Conservation (phyloP, 495 filamentous ascomycete species). For the Podospora tetraspora region DNA sequence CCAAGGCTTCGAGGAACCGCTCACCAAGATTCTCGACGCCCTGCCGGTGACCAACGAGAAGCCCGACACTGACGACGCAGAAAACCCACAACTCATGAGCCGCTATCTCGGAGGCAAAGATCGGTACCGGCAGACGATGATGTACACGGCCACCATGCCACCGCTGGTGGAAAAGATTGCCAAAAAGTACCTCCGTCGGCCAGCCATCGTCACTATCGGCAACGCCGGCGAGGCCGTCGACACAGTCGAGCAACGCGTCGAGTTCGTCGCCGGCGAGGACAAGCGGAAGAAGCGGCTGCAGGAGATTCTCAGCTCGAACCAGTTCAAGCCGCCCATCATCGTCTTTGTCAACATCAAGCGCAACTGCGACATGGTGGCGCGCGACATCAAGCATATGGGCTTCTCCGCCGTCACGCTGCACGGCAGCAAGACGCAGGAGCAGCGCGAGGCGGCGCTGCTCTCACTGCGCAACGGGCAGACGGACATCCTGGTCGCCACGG, state of each 20-base stretch:
- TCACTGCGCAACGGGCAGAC: conserved; percentile 72
- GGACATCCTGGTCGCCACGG: conserved; percentile 93
- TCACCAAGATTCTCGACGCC: conserved; percentile 98
- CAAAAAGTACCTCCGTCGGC: conserved; percentile 88
- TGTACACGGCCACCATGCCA: conserved; percentile 99
- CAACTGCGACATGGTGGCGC: conserved; percentile 92
- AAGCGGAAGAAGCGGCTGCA: conserved; percentile 93
- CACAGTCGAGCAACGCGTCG: conserved; percentile 95
- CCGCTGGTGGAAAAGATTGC: conserved; percentile 90
- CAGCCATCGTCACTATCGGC: conserved; percentile 92
- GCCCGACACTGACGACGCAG: conserved; percentile 90
- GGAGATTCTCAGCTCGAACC: conserved; percentile 79
- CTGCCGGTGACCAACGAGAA: conserved; percentile 93
- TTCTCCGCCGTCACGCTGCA: conserved; percentile 88
- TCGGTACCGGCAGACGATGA: conserved; percentile 97
- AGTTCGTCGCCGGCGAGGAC: conserved; percentile 88
- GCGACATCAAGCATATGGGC: conserved; percentile 93
- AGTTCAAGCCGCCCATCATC: conserved; percentile 91
- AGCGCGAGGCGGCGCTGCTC: conserved; percentile 91
- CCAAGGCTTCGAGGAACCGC: conserved; percentile 93
- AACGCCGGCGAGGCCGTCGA: conserved; percentile 97
- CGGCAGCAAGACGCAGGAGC: conserved; percentile 93
- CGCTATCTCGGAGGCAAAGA: conserved; percentile 76
- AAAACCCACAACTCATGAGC: conserved; percentile 79
- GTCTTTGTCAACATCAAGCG: conserved; percentile 99